Evolutionary conservation across 2,329 filamentous ascomycete genomes (phyloP).

Genomic region (Aspergillus awamori): DNA sequence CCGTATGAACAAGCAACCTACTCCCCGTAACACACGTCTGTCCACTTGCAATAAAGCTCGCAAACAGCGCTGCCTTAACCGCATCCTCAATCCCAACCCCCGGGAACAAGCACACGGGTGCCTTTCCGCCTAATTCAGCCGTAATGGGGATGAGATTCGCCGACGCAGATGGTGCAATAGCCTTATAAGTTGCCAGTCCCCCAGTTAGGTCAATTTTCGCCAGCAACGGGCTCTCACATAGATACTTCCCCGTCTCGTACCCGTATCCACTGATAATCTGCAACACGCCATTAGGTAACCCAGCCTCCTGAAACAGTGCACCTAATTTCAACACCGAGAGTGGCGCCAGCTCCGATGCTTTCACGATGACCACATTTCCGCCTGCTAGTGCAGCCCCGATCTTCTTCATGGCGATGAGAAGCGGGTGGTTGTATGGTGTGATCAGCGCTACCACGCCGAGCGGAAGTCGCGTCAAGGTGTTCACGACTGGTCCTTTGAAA

Average conservation of each 20-base stretch:
- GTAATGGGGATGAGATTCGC: slow-evolving; percentile 38
- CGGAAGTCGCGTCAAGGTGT: slow-evolving; percentile 41
- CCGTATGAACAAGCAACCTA: slow-evolving; percentile 55
- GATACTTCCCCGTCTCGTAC: slow-evolving; percentile 44
- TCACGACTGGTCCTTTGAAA: slow-evolving; percentile 51
- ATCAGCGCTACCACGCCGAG: slow-evolving; percentile 45
- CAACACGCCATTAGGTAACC: slow-evolving; percentile 47
- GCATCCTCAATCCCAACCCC: slow-evolving; percentile 36
- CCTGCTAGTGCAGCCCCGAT: slow-evolving; percentile 44
- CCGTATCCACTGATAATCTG: slow-evolving; percentile 58
- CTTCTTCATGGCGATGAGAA: slow-evolving; percentile 44
- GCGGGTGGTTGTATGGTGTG: slow-evolving; percentile 44
- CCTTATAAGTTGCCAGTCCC: slow-evolving; percentile 35
- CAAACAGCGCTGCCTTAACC: slow-evolving; percentile 41
- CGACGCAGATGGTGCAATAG: slow-evolving; percentile 37
- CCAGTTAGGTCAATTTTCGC: slow-evolving; percentile 42
- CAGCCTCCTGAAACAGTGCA: slow-evolving; percentile 45
- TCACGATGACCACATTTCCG: slow-evolving; percentile 45
- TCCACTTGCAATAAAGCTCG: slow-evolving; percentile 56
- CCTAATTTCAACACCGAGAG: slow-evolving; percentile 47
- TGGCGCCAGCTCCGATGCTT: slow-evolving; percentile 47
- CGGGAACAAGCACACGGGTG: slow-evolving; percentile 38
- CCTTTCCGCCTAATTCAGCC: slow-evolving; percentile 44
- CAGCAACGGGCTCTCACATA: slow-evolving; percentile 34
- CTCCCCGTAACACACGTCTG: slow-evolving; percentile 62